phyloP scores from a whole-genome alignment of 345 rosid species.

The Theobroma cacao region DNA sequence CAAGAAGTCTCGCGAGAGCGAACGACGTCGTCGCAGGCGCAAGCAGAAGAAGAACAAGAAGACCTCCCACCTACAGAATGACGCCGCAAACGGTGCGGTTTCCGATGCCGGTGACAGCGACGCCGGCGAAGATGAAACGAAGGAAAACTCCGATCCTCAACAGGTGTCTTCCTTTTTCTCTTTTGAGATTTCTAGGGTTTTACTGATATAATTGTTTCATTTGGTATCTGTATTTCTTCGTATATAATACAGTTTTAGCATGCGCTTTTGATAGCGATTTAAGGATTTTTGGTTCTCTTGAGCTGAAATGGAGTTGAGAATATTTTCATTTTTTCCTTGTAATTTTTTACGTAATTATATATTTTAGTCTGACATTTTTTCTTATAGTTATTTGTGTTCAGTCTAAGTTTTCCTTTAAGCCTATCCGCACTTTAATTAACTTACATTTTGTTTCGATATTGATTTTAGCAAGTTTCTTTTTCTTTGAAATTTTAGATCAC shows the following conservation, averaged over 20 bases:
- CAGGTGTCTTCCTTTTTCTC: slow-evolving; percentile 33
- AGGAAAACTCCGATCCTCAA: slow-evolving; percentile 55
- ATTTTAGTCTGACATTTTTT: not conserved
- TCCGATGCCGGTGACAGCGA: slow-evolving; percentile 33
- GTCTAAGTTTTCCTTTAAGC: not conserved
- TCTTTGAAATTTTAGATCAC: slow-evolving; percentile 32
- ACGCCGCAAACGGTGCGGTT: not conserved
- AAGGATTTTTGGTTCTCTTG: not conserved
- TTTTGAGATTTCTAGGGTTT: slow-evolving; percentile 31
- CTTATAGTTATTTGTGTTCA: not conserved
- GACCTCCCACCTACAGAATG: slow-evolving; percentile 25
- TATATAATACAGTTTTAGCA: not conserved
- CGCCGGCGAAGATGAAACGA: slow-evolving; percentile 40
- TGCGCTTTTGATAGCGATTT: not conserved
- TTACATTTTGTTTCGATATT: not conserved
- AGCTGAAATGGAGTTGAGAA: not conserved
- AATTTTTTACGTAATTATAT: not conserved
- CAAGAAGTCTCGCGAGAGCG: slow-evolving; percentile 74
- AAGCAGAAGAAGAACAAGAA: slow-evolving; percentile 92
- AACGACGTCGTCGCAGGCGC: slow-evolving; percentile 94
- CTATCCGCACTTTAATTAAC: not conserved
- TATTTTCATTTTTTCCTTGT: not conserved
- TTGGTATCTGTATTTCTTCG: not conserved
- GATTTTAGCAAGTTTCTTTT: not conserved
- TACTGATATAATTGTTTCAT: not conserved